These are phyloP conservation scores for Sherardia arvensis DNA, from an alignment of 257 asterid genomes.

Conservation along the genomic window DNA sequence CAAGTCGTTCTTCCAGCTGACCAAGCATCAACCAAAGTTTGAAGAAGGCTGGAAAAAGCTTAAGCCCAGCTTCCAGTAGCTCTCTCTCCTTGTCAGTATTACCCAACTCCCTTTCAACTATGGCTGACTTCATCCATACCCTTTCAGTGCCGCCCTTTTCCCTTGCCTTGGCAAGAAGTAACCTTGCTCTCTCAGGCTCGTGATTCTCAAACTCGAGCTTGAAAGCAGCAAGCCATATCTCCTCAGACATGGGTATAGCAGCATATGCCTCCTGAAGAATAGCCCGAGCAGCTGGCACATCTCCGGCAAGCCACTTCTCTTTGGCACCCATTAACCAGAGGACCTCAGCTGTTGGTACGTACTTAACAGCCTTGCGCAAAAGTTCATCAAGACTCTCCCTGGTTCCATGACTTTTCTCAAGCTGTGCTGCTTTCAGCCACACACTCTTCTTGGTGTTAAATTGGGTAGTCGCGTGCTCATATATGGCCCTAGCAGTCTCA, in stretches of 20 bases:
- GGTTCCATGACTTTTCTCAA: constrained; percentile 88
- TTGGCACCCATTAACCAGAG: constrained; percentile 97
- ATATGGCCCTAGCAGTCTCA: constrained; percentile 88
- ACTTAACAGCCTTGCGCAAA: constrained; percentile 77
- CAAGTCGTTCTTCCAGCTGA: constrained; percentile 75
- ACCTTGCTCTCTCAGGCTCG: constrained; percentile 81
- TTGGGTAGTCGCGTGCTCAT: constrained; percentile 70
- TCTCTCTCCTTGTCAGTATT: constrained; percentile 65
- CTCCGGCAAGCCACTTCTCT: constrained; percentile 99
- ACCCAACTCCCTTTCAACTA: constrained; percentile 85
- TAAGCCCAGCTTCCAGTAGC: constrained; percentile 69
- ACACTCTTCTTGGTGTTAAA: constrained; percentile 86
- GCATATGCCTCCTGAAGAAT: constrained; percentile 94
- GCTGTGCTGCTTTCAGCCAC: constrained; percentile 99
- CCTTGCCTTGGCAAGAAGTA: constrained; percentile 86
- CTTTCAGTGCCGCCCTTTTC: constrained; percentile 86
- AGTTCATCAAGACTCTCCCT: constrained; percentile 75
- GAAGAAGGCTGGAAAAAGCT: constrained; percentile 63
- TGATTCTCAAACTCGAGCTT: constrained; percentile 96
- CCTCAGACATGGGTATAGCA: constrained; percentile 92
- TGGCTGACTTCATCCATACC: constrained; percentile 98
- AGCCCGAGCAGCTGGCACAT: constrained; percentile 89
- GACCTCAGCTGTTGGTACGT: constrained; percentile 82
- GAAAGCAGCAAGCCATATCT: constrained; percentile 97
- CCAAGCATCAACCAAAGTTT: constrained; percentile 91